Evolutionary conservation across 2,329 filamentous ascomycete genomes (phyloP), one percentile per base, ranked within the genome.

Genomic region (Diaporthe sp.): DNA sequence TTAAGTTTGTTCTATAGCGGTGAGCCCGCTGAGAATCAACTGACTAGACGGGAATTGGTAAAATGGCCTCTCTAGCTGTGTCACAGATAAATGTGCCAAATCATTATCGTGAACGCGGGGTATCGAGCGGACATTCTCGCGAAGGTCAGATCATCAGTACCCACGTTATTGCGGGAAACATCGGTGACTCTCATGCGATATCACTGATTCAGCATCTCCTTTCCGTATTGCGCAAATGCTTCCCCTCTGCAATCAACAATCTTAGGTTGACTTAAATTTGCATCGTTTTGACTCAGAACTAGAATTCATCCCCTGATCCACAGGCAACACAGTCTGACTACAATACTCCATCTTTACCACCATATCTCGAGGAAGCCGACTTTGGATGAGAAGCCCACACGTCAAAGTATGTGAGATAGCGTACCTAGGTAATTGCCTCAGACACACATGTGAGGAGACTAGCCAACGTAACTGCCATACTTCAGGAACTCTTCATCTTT

Each of bases 381-480:
- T 7, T 66, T 9, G 13, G 15, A 25, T 22, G n/a, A 17, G 13
- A 19, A 10, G 4, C 13, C 28, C 57, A 25, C 13, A 10, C 7
- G 28, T 7, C 10, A 19, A 42, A 13, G 17, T 3, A 13, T n/a
- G 19, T 12, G 4, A 22, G 54, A 22, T 12, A 12, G 19, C 25
- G 15, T 3, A 35, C 10, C n/a, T n/a, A n/a, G n/a, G n/a, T n/a
- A n/a, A n/a, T 33, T 57, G 13, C 19, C 30, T 17, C n/a, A 42
- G 42, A n/a, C 35, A 61, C 2, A 61, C 10, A 30, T 30, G 25
- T 22, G 9, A 19, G 42, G 2, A 22, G 33, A 4, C 57, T 38
- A 76, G 25, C 72, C 75, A 9, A 76, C 15, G 17, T 69, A 76
- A 35, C 22, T n/a, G 12, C n/a, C 72, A 25, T 72, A 76, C 25